Evolutionary conservation across 1,284 basidiomycete genomes (phyloP).

Genomic region (Austroboletus novae-zelandiae): DNA sequence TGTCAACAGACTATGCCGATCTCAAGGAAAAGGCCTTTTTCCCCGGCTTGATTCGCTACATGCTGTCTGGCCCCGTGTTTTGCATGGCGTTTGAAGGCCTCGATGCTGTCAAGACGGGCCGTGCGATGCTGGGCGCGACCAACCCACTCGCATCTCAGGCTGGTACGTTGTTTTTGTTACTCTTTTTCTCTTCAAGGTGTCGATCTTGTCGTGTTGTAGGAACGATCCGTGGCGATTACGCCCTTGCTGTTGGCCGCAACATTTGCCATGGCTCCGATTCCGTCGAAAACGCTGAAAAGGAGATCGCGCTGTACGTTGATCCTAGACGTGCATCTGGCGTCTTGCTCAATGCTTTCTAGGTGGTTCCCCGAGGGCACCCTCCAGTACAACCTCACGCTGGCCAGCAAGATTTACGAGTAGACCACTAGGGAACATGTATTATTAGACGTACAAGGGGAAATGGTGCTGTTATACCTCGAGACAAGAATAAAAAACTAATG

Average conservation of each 20-base stretch:
- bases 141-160: slow-evolving; percentile 91
- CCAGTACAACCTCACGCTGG: slow-evolving; percentile 71
- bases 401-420: slow-evolving; percentile 85
- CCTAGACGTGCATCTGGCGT: background rate
- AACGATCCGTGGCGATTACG: slow-evolving; percentile 91
- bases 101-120: slow-evolving; percentile 95
- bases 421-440: slow-evolving; percentile 18
- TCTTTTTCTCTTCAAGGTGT: background rate
- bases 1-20: slow-evolving; percentile 81
- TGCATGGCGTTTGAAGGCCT: slow-evolving; percentile 98
- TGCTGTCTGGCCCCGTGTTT: slow-evolving; percentile 94
- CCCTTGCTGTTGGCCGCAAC: slow-evolving; percentile 91
- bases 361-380: slow-evolving; percentile 85
- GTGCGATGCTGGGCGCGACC: slow-evolving; percentile 94
- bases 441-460: slow-evolving; percentile 12
- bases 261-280: slow-evolving; percentile 95
- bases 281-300: slow-evolving; percentile 88
- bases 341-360: slow-evolving; percentile 35
- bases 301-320: slow-evolving; percentile 77
- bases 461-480: background rate
- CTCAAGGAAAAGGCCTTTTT: slow-evolving; percentile 92
- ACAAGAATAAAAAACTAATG: slow-evolving; percentile 1
- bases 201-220: slow-evolving; percentile 38
- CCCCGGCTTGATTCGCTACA: slow-evolving; percentile 90
- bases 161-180: slow-evolving; percentile 48